phyloP scores from a whole-genome alignment of 257 asterid species.

The Salvia rosmarinus region DNA sequence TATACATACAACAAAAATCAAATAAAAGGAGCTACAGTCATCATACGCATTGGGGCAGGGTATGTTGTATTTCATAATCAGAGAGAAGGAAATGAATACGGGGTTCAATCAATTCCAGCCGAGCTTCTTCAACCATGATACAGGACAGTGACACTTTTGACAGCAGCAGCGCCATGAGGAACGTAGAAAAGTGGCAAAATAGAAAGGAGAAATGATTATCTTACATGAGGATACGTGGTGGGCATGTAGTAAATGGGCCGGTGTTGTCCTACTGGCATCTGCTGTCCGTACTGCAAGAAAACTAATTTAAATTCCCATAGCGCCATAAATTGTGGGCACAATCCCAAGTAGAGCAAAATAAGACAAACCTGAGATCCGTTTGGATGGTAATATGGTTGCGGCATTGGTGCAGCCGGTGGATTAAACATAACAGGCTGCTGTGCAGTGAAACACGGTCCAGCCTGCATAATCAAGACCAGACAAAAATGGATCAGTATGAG shows the following conservation, averaged over 20 bases:
- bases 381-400: conserved; percentile 81
- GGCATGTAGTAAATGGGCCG: conserved; percentile 84
- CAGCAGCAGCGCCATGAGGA: neutral
- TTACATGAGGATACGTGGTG: conserved; percentile 70
- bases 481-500: neutral
- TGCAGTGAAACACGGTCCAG: conserved; percentile 61
- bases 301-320: conserved; percentile 20
- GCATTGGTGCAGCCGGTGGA: conserved; percentile 65
- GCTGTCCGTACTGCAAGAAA: conserved; percentile 74
- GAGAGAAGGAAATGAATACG: neutral
- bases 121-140: neutral
- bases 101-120: neutral
- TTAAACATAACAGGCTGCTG: conserved; percentile 78
- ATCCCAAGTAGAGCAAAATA: neutral
- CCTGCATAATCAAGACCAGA: conserved; percentile 48
- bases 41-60: neutral
- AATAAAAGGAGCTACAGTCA: neutral
- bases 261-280: conserved; percentile 88
- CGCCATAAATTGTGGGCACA: conserved; percentile 13
- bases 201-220: conserved; percentile 35
- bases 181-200: conserved; percentile 3
- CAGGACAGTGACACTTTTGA: neutral
- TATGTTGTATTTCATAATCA: neutral
- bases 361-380: conserved; percentile 84
- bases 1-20: neutral